Evolutionary conservation across 257 asterid genomes (phyloP).

Genomic region (Handroanthus guayacan): DNA sequence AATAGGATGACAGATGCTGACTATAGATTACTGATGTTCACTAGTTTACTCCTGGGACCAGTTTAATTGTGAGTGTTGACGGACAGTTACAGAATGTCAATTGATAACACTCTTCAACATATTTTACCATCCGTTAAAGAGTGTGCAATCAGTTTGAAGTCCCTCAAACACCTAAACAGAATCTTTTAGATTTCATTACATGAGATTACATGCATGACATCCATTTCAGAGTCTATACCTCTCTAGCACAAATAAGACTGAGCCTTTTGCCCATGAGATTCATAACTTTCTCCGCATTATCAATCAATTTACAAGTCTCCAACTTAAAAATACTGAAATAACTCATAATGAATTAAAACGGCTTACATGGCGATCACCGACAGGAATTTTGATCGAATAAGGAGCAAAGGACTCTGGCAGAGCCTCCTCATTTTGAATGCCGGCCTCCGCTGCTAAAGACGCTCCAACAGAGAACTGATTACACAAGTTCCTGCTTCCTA

Average conservation of each 20-base stretch:
- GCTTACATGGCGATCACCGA: conserved; percentile 82
- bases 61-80: background rate
- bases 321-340: background rate
- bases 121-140: background rate
- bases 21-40: conserved; percentile 6
- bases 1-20: background rate
- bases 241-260: conserved; percentile 6
- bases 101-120: conserved; percentile 3
- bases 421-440: conserved; percentile 41
- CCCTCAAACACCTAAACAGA: background rate
- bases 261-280: conserved; percentile 17
- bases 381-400: conserved; percentile 72
- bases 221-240: conserved; percentile 21
- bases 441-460: conserved; percentile 45
- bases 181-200: conserved; percentile 5
- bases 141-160: conserved; percentile 2
- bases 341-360: background rate
- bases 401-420: conserved; percentile 53
- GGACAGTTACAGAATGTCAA: conserved; percentile 1
- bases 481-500: conserved; percentile 34
- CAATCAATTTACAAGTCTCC: conserved; percentile 4
- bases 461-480: conserved; percentile 40
- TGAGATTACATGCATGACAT: background rate
- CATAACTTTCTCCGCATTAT: conserved; percentile 8
- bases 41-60: conserved; percentile 18